These are phyloP conservation scores for Fonsecaea pedrosoi DNA, from an alignment of 2,329 filamentous ascomycete genomes.

Conservation along the genomic window DNA sequence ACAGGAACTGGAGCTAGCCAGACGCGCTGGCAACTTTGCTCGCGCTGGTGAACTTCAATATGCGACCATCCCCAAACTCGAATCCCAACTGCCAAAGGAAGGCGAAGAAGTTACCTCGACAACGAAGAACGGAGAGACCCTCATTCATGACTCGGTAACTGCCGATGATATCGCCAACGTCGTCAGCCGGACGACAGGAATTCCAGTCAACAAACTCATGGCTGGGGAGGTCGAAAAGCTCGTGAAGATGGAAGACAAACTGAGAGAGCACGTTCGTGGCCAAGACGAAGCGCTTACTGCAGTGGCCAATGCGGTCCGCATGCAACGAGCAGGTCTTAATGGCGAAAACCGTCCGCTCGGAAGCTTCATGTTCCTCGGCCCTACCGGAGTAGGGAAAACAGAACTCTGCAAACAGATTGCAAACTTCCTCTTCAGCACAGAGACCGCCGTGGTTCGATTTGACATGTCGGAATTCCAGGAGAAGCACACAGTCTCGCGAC, in stretches of 20 bases:
- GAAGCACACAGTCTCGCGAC: conserved; percentile 90
- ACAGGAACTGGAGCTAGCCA: conserved; percentile 84
- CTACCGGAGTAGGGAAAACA: conserved; percentile 96
- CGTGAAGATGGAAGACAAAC: conserved; percentile 90
- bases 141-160: conserved; percentile 94
- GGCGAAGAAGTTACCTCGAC: conserved; percentile 51
- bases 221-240: conserved; percentile 93
- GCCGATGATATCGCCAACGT: conserved; percentile 92
- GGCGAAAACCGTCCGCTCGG: conserved; percentile 90
- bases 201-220: conserved; percentile 90
- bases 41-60: conserved; percentile 91
- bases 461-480: conserved; percentile 99
- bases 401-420: conserved; percentile 97
- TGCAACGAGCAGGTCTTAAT: conserved; percentile 89
- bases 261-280: conserved; percentile 82
- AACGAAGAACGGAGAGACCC: conserved; percentile 57
- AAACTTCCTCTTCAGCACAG: conserved; percentile 88
- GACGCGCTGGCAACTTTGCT: conserved; percentile 85
- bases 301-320: conserved; percentile 88
- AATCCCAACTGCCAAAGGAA: conserved; percentile 80
- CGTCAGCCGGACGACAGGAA: conserved; percentile 88
- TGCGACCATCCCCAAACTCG: conserved; percentile 80
- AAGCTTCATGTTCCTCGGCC: conserved; percentile 96
- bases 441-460: conserved; percentile 88
- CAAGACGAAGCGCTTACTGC: conserved; percentile 93